Percentiles rank a stretch among this genome's conserved stretches.
Evolutionary conservation across 2,329 filamentous ascomycete species (phyloP).

Genomic region (Aspergillus novofumigatus): DNA sequence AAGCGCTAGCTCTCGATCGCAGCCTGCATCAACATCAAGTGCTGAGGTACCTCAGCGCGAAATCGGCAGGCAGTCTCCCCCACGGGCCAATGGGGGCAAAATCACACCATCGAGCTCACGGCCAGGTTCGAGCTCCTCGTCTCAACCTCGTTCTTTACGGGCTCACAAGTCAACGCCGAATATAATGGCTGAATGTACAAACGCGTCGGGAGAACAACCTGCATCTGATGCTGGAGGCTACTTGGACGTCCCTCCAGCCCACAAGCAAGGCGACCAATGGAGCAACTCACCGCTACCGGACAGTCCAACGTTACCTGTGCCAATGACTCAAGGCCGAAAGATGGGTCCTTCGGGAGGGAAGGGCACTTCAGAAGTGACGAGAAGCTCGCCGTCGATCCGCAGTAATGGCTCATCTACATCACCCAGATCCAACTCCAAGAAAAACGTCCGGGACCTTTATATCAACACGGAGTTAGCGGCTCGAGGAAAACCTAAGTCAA

Average conservation of each 20-base stretch:
- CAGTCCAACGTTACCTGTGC: conserved; percentile 31
- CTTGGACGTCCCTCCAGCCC: conserved; percentile 28
- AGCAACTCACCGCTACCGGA: conserved; percentile 32
- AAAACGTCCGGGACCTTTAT: conserved; percentile 38
- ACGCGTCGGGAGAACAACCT: conserved; percentile 9
- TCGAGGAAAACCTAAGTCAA: conserved; percentile 24
- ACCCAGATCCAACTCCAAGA: conserved; percentile 23
- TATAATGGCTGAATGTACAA: conserved; percentile 18
- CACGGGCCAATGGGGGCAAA: neutral
- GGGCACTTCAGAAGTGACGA: neutral
- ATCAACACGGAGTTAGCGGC: conserved; percentile 39
- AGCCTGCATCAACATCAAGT: neutral
- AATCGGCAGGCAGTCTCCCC: neutral
- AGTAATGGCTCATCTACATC: conserved; percentile 13
- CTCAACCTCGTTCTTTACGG: conserved; percentile 14
- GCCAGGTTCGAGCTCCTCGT: neutral
- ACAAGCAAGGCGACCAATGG: conserved; percentile 30
- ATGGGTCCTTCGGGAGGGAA: conserved; percentile 4
- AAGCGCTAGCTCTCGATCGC: conserved; percentile 16
- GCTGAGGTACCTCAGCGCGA: neutral
- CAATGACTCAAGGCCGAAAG: conserved; percentile 8
- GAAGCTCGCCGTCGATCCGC: conserved; percentile 5
- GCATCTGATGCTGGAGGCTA: conserved; percentile 14
- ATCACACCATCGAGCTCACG: neutral
- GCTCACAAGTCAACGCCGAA: conserved; percentile 30